Evolutionary conservation across 2,329 filamentous ascomycete genomes (phyloP), one percentile per base, ranked within the genome.

Genomic region (Cryphonectria naterciae): DNA sequence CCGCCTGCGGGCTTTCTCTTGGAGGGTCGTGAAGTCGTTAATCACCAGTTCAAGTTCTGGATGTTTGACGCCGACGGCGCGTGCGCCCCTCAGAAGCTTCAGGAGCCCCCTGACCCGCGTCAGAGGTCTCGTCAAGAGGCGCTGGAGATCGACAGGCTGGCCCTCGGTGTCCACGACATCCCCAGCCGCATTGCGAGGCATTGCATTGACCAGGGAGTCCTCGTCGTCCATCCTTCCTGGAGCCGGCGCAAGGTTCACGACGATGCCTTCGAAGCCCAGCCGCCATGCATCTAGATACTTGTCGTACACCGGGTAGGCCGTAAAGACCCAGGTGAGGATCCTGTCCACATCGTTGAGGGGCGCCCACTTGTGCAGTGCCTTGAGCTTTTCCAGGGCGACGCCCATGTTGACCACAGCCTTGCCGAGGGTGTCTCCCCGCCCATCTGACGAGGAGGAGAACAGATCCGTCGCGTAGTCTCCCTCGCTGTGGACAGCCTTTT

Each of bases 381-480:
- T 94, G 64, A 99, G 83, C 76, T 93, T 91, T 80, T 98, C 95
- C 6, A 99, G 85, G 4, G 92, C 91, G 69, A 98, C 88, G 10
- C 96, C 96, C 95, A 99, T 98, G 76, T 94, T 91, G 60, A 98
- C 90, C 68, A 99, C 97, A 0, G 95, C 93, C 79, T 94, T 93
- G 19, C 93, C 94, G 74, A 95, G 87, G 73, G 86, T 80, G 70
- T 92, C 81, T 35, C 83, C 85, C 74, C 89, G 88, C 63, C 85
- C 82, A 19, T 83, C 81, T 19, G 82, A 77, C 25, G 86, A 85
- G 13, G 87, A 85, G 25, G 88, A 88, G 77, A 95, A 94, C 2
- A 95, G 83, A 5, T 91, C 90, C 28, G 89, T 87, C 3, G 89
- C 87, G 64, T 89, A 85, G 19, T 87, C 87, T 8, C 88, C 87